Base-by-base conservation (phyloP, 2,329 filamentous ascomycete genomes). In the Chaetomiaceae sp. region DNA sequence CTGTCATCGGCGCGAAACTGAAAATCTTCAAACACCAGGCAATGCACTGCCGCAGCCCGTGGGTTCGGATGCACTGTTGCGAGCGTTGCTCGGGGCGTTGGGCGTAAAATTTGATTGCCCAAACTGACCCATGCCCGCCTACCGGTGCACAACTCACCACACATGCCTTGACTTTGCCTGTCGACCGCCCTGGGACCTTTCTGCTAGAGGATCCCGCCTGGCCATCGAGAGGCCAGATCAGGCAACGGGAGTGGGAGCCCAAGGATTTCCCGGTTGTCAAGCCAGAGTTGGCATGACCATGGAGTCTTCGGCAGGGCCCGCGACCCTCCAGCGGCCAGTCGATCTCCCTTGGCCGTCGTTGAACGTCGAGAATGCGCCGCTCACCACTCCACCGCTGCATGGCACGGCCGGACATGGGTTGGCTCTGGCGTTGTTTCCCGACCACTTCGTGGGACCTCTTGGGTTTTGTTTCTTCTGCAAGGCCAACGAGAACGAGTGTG, bases 31-130 rank as follows among this genome's bases (percentile, higher is more conserved):
- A 56, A 57, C 55, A 45, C 19, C 39, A 38, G 33, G n/a, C 34
- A 21, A 39, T 44, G 50, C 58, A 59, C 59, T 55, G 55, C 57
- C 58, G 53, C 58, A 55, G 33, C 16, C 35, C 13, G n/a, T 13
- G 31, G 23, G 14, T 16, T 41, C 20, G 34, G 23, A 27, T n/a
- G n/a, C n/a, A n/a, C n/a, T n/a, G n/a, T n/a, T n/a, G n/a, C 16
- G 34, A 20, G 9, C 20, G 30, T 20, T 35, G 23, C 23, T 21
- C 21, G n/a, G 21, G 16, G 9, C 10, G 33, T 38, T 21, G 35
- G 27, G 3, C 16, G n/a, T n/a, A n/a, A 27, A 16, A 12, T 9
- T 44, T 14, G 25, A 40, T 41, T 3, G 30, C 21, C 20, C 46
- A 37, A 21, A 9, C n/a, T 6, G 25, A 27, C 6, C 16, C 25